These are phyloP conservation scores for Prunus mume DNA, from an alignment of 306 rosid species.

Conservation along the genomic window DNA sequence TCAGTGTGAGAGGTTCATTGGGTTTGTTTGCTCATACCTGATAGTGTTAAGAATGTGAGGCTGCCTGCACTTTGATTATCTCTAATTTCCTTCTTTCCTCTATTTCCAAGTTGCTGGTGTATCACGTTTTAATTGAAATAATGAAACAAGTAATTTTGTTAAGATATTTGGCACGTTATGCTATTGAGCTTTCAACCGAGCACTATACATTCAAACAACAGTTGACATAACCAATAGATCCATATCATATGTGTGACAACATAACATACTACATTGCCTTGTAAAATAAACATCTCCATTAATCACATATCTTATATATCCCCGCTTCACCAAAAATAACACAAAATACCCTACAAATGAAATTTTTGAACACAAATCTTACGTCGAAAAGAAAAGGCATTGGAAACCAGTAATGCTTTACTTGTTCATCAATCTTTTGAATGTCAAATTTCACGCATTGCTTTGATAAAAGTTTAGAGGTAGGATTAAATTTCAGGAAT, in stretches of 20 bases:
- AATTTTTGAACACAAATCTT: no score
- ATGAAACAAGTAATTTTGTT: background rate
- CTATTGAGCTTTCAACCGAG: background rate
- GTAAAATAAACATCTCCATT: no score
- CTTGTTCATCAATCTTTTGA: background rate
- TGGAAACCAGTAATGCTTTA: background rate
- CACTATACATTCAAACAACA: background rate
- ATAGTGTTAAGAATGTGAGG: background rate
- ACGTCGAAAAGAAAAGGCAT: background rate
- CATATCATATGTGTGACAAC: background rate
- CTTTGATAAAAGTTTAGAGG: background rate
- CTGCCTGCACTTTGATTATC: background rate
- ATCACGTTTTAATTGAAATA: background rate
- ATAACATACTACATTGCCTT: background rate
- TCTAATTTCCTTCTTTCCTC: background rate
- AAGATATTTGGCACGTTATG: background rate
- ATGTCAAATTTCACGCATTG: background rate
- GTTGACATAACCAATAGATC: slow-evolving; percentile 15
- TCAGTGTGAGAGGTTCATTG: background rate
- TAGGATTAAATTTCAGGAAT: background rate
- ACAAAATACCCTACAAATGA: no score
- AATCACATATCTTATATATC: no score
- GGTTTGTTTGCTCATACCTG: background rate
- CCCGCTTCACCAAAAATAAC: no score
- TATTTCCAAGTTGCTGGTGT: background rate